Percentiles rank a stretch among this genome's conserved stretches.
Evolutionary conservation across 352 stramenopile genomes (phyloP).

Genomic region (Phytophthora tentaculata): DNA sequence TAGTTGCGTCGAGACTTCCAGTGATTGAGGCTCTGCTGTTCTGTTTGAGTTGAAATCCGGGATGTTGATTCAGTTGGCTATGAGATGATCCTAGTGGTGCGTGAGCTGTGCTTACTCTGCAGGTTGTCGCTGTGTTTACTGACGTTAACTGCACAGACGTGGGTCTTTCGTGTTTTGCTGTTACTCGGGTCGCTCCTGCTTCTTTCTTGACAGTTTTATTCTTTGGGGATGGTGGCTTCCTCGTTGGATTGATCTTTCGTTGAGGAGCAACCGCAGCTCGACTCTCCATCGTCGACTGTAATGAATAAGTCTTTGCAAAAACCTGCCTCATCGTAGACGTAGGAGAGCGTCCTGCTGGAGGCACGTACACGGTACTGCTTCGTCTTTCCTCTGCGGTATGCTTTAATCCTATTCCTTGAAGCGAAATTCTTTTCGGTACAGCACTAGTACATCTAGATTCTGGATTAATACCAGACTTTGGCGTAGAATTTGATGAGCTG

Average conservation of each 20-base stretch:
- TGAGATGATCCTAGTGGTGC: not conserved
- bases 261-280: constrained; percentile 41
- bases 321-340: constrained; percentile 15
- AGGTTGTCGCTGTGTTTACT: constrained; percentile 4
- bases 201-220: not conserved
- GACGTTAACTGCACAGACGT: not conserved
- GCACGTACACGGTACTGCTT: constrained; percentile 36
- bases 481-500: not conserved
- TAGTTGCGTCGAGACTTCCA: not conserved
- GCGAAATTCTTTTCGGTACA: constrained; percentile 1
- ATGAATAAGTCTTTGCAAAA: constrained; percentile 42
- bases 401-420: constrained; percentile 1
- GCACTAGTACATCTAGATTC: not conserved
- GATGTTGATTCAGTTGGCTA: constrained; percentile 1
- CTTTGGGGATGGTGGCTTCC: constrained; percentile 14
- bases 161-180: constrained; percentile 3
- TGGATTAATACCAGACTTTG: constrained; percentile 5
- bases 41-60: not conserved
- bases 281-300: constrained; percentile 51
- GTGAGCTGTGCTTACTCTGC: constrained; percentile 7
- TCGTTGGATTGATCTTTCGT: constrained; percentile 10
- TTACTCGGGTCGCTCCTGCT: not conserved
- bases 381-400: constrained; percentile 1
- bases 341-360: constrained; percentile 19
- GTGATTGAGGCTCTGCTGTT: constrained; percentile 6